These are phyloP conservation scores for Phlebopus sp. DNA, from an alignment of 1,284 basidiomycete genomes.

Conservation along the genomic window DNA sequence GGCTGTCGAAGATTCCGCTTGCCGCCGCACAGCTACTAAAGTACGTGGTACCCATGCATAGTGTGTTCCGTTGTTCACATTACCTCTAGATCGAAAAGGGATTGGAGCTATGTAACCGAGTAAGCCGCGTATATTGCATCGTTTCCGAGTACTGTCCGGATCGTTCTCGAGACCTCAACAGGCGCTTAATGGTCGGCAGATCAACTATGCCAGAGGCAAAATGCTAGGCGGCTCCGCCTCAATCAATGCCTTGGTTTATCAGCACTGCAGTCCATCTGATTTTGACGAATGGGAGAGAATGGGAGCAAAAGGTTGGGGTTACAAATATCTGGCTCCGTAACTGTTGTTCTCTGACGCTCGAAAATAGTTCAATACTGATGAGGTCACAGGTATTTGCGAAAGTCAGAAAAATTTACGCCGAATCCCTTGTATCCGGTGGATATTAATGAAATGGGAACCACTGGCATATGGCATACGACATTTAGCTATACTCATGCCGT, in stretches of 20 bases:
- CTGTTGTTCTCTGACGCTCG: slow-evolving; percentile 21
- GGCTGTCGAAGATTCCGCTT: not conserved
- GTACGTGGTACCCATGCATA: not conserved
- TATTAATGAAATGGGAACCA: slow-evolving; percentile 39
- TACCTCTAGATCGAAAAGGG: not conserved
- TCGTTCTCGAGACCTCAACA: slow-evolving; percentile 20
- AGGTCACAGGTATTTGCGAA: slow-evolving; percentile 47
- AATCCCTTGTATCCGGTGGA: slow-evolving; percentile 45
- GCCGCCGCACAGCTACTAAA: not conserved
- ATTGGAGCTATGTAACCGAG: slow-evolving; percentile 2
- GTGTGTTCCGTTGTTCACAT: not conserved
- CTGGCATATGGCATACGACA: slow-evolving; percentile 21
- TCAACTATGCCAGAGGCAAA: slow-evolving; percentile 34
- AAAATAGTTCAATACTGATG: not conserved
- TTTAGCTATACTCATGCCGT: slow-evolving; percentile 7
- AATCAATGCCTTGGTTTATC: slow-evolving; percentile 30
- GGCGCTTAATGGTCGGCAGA: slow-evolving; percentile 17
- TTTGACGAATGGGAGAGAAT: slow-evolving; percentile 39
- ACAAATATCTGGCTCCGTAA: slow-evolving; percentile 43
- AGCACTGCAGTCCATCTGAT: slow-evolving; percentile 32
- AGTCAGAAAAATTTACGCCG: slow-evolving; percentile 51
- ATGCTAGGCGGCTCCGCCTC: slow-evolving; percentile 17
- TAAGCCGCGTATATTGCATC: not conserved
- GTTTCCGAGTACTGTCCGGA: not conserved
- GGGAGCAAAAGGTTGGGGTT: slow-evolving; percentile 39